Evolutionary conservation across 2,329 filamentous ascomycete species (phyloP).

Genomic region (Bipolaris gigantea): DNA sequence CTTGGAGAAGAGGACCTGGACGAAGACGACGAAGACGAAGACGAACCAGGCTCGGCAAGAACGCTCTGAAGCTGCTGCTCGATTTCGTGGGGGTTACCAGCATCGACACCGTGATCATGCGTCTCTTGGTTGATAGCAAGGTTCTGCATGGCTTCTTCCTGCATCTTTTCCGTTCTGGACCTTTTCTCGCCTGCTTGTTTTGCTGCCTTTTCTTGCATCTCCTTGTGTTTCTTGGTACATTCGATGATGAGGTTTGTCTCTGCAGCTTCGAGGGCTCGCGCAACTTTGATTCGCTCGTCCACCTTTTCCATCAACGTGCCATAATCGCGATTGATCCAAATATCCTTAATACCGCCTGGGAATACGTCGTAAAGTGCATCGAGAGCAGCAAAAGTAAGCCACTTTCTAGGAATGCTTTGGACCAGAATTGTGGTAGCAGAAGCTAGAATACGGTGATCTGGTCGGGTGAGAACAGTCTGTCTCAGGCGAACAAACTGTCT

Average conservation of each 20-base stretch:
- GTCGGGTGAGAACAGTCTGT: slow-evolving; percentile 91
- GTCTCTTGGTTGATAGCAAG: slow-evolving; percentile 56
- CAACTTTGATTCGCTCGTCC: slow-evolving; percentile 70
- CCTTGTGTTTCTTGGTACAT: slow-evolving; percentile 78
- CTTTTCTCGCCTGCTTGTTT: slow-evolving; percentile 60
- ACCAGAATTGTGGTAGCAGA: slow-evolving; percentile 96
- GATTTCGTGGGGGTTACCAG: slow-evolving; percentile 60
- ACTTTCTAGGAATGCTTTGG: slow-evolving; percentile 85
- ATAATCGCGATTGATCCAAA: slow-evolving; percentile 94
- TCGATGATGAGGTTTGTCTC: slow-evolving; percentile 81
- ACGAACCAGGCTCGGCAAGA: slow-evolving; percentile 41
- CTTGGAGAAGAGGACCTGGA: slow-evolving; percentile 41
- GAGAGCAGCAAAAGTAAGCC: slow-evolving; percentile 82
- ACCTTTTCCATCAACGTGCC: slow-evolving; percentile 84
- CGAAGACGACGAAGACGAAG: slow-evolving; percentile 40
- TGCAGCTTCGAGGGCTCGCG: slow-evolving; percentile 72
- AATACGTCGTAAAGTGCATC: slow-evolving; percentile 91
- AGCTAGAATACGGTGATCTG: slow-evolving; percentile 88
- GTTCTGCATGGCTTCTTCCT: slow-evolving; percentile 66
- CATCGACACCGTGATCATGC: slow-evolving; percentile 55
- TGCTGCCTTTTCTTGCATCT: slow-evolving; percentile 67
- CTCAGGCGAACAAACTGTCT: slow-evolving; percentile 87
- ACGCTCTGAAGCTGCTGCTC: slow-evolving; percentile 54
- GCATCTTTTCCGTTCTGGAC: slow-evolving; percentile 57
- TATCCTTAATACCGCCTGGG: slow-evolving; percentile 89